Evolutionary conservation across 331 rosid genomes (phyloP).

Genomic region (Acacia concinna): DNA sequence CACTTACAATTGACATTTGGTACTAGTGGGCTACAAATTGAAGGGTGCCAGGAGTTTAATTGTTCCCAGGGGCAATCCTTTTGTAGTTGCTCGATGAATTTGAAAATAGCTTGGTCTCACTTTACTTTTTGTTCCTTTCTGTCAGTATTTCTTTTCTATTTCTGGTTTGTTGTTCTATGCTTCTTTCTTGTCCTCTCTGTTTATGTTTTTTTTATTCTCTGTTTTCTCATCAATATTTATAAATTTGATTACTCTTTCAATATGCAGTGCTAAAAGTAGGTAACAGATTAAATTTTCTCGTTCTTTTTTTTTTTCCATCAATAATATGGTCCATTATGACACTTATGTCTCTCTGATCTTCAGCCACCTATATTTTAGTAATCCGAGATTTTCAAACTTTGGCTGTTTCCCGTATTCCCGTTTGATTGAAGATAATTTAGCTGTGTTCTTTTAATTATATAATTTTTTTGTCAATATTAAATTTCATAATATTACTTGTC

Average conservation of each 20-base stretch:
- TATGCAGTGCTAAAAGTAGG: background rate
- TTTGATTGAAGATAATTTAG: background rate
- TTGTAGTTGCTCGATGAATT: constrained; percentile 15
- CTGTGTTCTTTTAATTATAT: background rate
- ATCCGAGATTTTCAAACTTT: background rate
- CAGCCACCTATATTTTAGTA: background rate
- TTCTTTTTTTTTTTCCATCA: background rate
- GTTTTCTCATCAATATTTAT: background rate
- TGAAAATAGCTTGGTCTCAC: constrained; percentile 22
- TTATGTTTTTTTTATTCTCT: background rate
- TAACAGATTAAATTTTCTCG: background rate
- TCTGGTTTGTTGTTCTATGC: background rate
- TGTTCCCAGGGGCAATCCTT: constrained; percentile 7
- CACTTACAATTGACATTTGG: constrained; percentile 2
- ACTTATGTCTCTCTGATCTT: constrained; percentile 3
- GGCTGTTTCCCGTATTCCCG: background rate
- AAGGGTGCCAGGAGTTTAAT: background rate
- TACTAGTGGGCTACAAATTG: background rate
- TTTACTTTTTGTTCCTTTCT: background rate
- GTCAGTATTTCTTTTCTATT: background rate
- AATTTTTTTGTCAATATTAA: background rate
- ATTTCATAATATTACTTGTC: constrained; percentile 1
- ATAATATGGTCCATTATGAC: background rate
- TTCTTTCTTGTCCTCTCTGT: background rate
- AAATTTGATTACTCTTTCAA: constrained; percentile 6